Evolutionary conservation across 2,329 filamentous ascomycete genomes (phyloP).

Genomic region (Ophiostoma sp.): DNA sequence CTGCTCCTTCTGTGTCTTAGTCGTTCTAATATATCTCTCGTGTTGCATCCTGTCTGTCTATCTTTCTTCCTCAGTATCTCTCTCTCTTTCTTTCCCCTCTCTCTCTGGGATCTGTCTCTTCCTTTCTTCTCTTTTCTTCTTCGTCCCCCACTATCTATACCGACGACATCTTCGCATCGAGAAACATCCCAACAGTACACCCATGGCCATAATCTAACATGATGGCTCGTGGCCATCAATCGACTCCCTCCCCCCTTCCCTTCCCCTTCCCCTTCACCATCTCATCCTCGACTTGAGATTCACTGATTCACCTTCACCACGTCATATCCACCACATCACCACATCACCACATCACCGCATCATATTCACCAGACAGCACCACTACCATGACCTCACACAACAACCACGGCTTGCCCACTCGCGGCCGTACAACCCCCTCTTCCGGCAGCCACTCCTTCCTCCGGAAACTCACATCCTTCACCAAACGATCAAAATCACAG

Average conservation of each 20-base stretch:
- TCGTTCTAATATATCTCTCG: slow-evolving; percentile 17
- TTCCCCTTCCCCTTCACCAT: not conserved
- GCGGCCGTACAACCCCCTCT: slow-evolving; percentile 16
- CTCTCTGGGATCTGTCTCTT: not conserved
- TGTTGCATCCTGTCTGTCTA: slow-evolving; percentile 11
- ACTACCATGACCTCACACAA: slow-evolving; percentile 15
- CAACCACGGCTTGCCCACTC: slow-evolving; percentile 16
- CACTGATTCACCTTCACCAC: slow-evolving; percentile 2
- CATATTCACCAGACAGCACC: not conserved
- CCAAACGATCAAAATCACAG: slow-evolving; percentile 15
- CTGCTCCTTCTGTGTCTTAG: slow-evolving; percentile 8
- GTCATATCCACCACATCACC: not conserved
- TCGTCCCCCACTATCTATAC: not conserved
- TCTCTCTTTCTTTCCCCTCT: not conserved
- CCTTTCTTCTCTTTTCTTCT: not conserved
- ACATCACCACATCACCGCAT: not conserved
- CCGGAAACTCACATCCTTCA: slow-evolving; percentile 19
- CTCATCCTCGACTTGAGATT: slow-evolving; percentile 11
- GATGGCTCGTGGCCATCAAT: slow-evolving; percentile 22
- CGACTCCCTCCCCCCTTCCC: slow-evolving; percentile 11
- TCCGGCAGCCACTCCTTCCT: slow-evolving; percentile 21
- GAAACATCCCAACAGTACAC: not conserved
- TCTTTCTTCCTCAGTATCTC: slow-evolving; percentile 8
- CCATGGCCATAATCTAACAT: slow-evolving; percentile 19
- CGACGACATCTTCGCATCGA: not conserved